phyloP scores from a whole-genome alignment of 805 yeast species.

The Lipomyces yamadae region DNA sequence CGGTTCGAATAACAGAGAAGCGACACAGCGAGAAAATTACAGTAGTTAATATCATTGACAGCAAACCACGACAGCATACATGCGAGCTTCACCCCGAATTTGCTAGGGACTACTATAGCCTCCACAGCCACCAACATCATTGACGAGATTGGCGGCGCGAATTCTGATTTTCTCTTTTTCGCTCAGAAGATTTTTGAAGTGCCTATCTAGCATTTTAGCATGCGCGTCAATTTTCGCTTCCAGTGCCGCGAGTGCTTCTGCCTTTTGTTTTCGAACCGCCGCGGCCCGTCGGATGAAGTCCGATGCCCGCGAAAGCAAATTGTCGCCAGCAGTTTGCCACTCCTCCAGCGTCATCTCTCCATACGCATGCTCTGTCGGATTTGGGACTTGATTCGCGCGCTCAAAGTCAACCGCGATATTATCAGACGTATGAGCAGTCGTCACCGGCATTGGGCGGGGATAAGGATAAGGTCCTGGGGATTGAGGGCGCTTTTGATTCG shows the following conservation, averaged over 20 bases:
- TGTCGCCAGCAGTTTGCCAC: conserved; percentile 23
- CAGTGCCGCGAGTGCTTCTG: conserved; percentile 20
- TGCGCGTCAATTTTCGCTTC: conserved; percentile 24
- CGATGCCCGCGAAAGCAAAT: conserved; percentile 17
- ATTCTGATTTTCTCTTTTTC: conserved; percentile 23
- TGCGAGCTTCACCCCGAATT: background rate
- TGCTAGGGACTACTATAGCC: background rate
- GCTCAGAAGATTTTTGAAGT: background rate
- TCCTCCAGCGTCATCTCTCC: conserved; percentile 32
- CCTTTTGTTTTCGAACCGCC: conserved; percentile 17
- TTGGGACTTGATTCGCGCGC: conserved; percentile 12
- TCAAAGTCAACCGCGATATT: conserved; percentile 18
- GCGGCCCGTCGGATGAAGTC: conserved; percentile 16
- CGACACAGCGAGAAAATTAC: background rate
- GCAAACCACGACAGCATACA: background rate
- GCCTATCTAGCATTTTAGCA: conserved; percentile 6
- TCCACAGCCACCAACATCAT: conserved; percentile 5
- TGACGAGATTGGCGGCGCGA: conserved; percentile 12
- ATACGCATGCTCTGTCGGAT: conserved; percentile 13
- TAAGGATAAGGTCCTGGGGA: conserved; percentile 21
- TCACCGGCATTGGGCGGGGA: conserved; percentile 19
- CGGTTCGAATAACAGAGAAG: background rate
- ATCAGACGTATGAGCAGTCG: conserved; percentile 23
- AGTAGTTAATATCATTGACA: background rate
- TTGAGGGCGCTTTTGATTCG: background rate